Base-by-base conservation (phyloP, 495 filamentous ascomycete genomes). In the Lineolata rhizophorae region DNA sequence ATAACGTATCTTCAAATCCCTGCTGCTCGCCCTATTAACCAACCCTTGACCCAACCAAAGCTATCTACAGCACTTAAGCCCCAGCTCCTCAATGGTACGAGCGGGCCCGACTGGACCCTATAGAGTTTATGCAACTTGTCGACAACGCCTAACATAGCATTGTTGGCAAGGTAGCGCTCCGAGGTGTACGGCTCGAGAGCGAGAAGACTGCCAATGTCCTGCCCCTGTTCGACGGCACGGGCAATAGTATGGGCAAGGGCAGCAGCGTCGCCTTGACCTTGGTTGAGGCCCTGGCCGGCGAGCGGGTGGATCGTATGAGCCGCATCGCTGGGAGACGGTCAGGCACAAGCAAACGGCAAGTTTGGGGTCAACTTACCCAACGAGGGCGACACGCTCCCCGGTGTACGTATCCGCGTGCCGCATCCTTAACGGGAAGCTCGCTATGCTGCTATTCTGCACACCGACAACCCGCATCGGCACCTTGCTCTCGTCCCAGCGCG, bases 71-170 rank as follows among this genome's bases (percentile, higher is more conserved):
- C 64, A 30, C 61, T 64, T 36, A 99, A 47, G 0, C 90, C 90
- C 30, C 79, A 46, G 40, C 72, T 78, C 31, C 90, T 65, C 34
- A 77, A 54, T 32, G 68, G 72, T 10, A 87, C 76, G 25, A 94
- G 52, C 6, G 83, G 83, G 1, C 73, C 72, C 33, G 61, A 69
- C 5, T 66, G 68, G 2, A 76, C 67, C 21, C 69, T 71, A 46
- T 93, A 99, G 27, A 99, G 53, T 61, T 87, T 91, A 48, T 94
- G 80, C 44, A 99, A 53, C 53, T 93, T 76, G 57, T 99, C 90
- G 22, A 81, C 79, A 13, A 85, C 76, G 6, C 81, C 87, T 1
- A 93, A 57, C 44, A 99, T 60, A 33, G 85, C 62, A 32, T 91
- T 72, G 53, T 95, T 95, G 19, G 66, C 60, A 9, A 69, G 62